Percentiles rank a stretch among this genome's conserved stretches.
Evolutionary conservation across 352 stramenopile species (phyloP).

Genomic region (Globisporangium splendens): DNA sequence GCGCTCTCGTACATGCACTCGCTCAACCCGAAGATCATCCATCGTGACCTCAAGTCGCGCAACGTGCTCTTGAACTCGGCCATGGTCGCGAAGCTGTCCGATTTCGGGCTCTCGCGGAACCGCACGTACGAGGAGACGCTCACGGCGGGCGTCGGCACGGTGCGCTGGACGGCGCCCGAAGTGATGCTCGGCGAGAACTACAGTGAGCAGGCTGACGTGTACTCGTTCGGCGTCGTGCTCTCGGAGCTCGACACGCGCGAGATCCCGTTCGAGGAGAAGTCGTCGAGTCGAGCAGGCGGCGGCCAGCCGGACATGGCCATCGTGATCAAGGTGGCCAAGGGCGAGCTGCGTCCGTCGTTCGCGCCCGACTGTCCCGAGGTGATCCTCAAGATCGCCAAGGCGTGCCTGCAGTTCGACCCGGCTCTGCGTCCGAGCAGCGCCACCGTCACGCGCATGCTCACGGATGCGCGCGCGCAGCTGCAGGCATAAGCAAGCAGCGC

Average conservation of each 20-base stretch:
- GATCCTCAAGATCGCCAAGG: constrained; percentile 73
- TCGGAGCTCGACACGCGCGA: constrained; percentile 84
- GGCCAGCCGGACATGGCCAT: constrained; percentile 78
- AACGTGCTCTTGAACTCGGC: constrained; percentile 78
- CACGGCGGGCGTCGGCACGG: constrained; percentile 76
- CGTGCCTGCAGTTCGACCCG: constrained; percentile 83
- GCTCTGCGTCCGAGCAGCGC: constrained; percentile 69
- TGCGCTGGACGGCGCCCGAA: constrained; percentile 84
- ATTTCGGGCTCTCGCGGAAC: constrained; percentile 82
- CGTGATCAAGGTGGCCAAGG: constrained; percentile 77
- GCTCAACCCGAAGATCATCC: constrained; percentile 78
- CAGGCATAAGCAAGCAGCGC: constrained; percentile 17
- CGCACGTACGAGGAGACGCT: constrained; percentile 85
- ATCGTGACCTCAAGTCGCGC: constrained; percentile 80
- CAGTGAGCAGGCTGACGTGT: constrained; percentile 83
- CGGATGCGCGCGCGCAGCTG: constrained; percentile 59
- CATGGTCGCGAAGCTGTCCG: constrained; percentile 81
- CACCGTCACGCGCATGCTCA: constrained; percentile 77
- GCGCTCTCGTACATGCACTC: constrained; percentile 85
- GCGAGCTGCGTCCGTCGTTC: constrained; percentile 77
- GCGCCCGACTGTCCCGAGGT: constrained; percentile 28
- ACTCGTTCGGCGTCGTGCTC: constrained; percentile 87
- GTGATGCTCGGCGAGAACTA: constrained; percentile 89
- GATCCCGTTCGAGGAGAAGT: constrained; percentile 87
- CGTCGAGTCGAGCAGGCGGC: constrained; percentile 48